Evolutionary conservation across 495 filamentous ascomycete species (phyloP).

Genomic region (Daldinia loculata): DNA sequence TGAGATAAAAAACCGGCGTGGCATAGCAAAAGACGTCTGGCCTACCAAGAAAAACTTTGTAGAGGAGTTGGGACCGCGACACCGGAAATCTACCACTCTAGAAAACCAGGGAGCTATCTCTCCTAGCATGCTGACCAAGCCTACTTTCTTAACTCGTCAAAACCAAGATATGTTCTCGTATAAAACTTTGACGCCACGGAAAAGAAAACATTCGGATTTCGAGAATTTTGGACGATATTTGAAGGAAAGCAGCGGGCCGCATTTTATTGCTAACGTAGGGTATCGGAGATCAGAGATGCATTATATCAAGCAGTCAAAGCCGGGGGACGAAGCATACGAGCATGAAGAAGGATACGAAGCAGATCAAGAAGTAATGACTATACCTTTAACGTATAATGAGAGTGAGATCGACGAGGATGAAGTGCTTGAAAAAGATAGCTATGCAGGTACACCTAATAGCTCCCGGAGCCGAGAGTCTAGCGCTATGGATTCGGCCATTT

Average conservation of each 20-base stretch:
- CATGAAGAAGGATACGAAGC: conserved; percentile 3
- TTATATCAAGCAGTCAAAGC: neutral
- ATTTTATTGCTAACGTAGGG: neutral
- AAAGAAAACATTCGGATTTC: conserved; percentile 38
- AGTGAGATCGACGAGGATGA: neutral
- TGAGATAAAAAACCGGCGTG: conserved; percentile 1
- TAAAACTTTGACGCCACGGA: neutral
- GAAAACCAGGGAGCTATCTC: conserved; percentile 5
- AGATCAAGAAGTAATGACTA: neutral
- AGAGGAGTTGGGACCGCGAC: conserved; percentile 26
- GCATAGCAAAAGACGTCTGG: conserved; percentile 34
- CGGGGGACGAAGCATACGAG: neutral
- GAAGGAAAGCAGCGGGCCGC: neutral
- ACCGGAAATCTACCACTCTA: neutral
- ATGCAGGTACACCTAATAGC: neutral
- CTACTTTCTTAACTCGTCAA: conserved; percentile 8
- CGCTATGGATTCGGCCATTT: conserved; percentile 8
- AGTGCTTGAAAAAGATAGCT: neutral
- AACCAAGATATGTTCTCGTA: neutral
- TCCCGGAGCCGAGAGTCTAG: neutral
- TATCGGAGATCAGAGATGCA: neutral
- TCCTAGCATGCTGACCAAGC: conserved; percentile 16
- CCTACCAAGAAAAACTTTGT: conserved; percentile 42
- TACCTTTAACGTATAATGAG: neutral
- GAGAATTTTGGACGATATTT: conserved; percentile 35